Evolutionary conservation across 1,284 basidiomycete genomes (phyloP), one percentile per base, ranked within the genome.

Genomic region (Anthracocystis walkeri): DNA sequence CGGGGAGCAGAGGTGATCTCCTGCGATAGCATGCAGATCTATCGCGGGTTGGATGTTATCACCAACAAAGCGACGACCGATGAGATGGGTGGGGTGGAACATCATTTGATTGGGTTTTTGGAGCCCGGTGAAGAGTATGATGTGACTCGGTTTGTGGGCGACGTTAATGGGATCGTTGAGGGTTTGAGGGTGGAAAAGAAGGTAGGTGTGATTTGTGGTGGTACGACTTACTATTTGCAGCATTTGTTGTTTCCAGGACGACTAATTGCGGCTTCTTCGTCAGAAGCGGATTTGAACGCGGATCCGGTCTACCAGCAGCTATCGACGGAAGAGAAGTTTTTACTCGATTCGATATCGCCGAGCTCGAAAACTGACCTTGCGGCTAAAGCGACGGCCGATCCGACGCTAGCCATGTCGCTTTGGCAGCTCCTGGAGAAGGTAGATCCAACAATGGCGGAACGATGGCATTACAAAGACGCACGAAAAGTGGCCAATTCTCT

Each of bases 11-110:
- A 91, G 80, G 89, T 98, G 75, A 92, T 99, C 83, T 97, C 97
- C 79, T 93, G 95, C 10, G 97, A 99, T 86, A 91, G 96, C 11
- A 99, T 99, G 95, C 97, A 99, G 86, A 91, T 95, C 16, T 99
- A 99, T 85, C 88, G 88, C n/a, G 95, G 96, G 0, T 88, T 99
- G 80, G 93, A 98, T 84, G 88, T 97, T 58, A 92, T 98, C 80
- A 99, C 97, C 21, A 99, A 99, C 87, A 99, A 99, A 87, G 90
- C 95, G 10, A 91, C 93, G 0, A 73, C 87, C 16, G 87, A 88
- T 31, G 95, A 99, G 86, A 91, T 89, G 85, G 87, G 89, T 46
- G 94, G 92, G 0, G 88, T 99, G 18, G 90, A 91, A 45, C 97
- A 99, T 87, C 91, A 93, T 71, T 88, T 98, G 11, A 91, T 99